Base-by-base conservation (phyloP, 257 asterid species). In the Lavandula angustifolia region DNA sequence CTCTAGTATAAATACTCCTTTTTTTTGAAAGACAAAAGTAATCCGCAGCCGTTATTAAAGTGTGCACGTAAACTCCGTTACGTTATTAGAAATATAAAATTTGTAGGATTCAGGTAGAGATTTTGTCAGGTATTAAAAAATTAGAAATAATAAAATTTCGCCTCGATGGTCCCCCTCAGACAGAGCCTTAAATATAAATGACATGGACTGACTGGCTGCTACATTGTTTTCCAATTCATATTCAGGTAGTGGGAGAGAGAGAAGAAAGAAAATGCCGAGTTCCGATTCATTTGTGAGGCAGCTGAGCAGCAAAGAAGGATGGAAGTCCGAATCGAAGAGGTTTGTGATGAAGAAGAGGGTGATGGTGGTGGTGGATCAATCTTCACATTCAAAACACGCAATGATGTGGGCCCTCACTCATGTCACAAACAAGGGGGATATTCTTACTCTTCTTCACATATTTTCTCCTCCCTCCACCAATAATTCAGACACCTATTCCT, bases 361-460 rank as follows among this genome's bases (percentile, higher is more conserved):
- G 7, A 88, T 92, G 98, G 96, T 92, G 67, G 88, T 92, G 1
- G 92, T 92, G 75, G 98, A 91, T 75, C 81, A 88, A 38, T 60
- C 82, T 41, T 76, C 95, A 7, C 81, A 83, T 61, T 81, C 89
- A 0, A 88, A 87, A 22, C 95, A 92, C 68, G 98, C 98, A 1
- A 86, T 92, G 96, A 89, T 87, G 92, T 92, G 96, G 96, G 96
- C 98, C 16, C 85, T 92, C 1, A 85, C 95, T 55, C 96, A 89
- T 77, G 92, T 89, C 1, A 69, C 96, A 1, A 85, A 83, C 17
- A 83, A 79, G 79, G 95, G 89, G 16, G 98, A 92, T 73, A 73
- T 88, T 4, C 83, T 92, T 27, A 89, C 98, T 41, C 81, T 92
- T 0, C 95, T 92, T 33, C 91, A 89, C 68, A 70, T 92, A 64